Evolutionary conservation across 257 asterid species (phyloP), one percentile per base, ranked within the genome.

Genomic region (Nicotiana paniculata): DNA sequence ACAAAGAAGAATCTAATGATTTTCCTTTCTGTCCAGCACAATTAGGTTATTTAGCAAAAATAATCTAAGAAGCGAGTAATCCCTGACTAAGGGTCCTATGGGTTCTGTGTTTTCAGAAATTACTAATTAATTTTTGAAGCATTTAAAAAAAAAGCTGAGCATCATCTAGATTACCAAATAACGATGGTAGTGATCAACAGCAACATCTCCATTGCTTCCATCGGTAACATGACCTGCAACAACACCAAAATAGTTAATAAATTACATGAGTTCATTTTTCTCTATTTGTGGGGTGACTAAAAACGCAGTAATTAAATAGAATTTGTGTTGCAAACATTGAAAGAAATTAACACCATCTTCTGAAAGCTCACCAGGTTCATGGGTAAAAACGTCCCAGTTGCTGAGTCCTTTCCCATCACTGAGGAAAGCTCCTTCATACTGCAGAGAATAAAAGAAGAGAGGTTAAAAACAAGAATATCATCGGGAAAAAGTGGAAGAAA

Each of bases 361-460:
- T 1, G 18, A 58, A 72, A 16, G 8, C 24, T 81, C 54, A 89
- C 92, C 92, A 13, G 77, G 26, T 70, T 61, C 81, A 53, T 86
- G 92, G 58, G 89, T 82, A 74, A 89, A 89, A 64, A 64, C 78
- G 51, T 89, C 92, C 92, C 92, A 89, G 86, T 89, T 89, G 77
- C 81, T 89, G 35, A 85, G 80, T 13, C 92, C 91, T 85, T 89
- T 89, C 43, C 92, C 92, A 85, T 88, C 89, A 48, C 68, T 64
- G 63, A 78, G 69, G 43, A 58, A 65, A 63, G 90, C 92, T 76
- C 92, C 92, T 85, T 89, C 92, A 69, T 62, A 89, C 92, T 89
- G 87, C 67, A 48, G 30, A 54, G 26, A 6, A 10, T 65, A 24
- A 53, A 70, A 30, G n/a, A 46, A 59, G 53, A 62, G 0, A 46